Conservation (phyloP, 225 moss, liverwort and hornwort genomes). For the Thuidium tamariscinum region DNA sequence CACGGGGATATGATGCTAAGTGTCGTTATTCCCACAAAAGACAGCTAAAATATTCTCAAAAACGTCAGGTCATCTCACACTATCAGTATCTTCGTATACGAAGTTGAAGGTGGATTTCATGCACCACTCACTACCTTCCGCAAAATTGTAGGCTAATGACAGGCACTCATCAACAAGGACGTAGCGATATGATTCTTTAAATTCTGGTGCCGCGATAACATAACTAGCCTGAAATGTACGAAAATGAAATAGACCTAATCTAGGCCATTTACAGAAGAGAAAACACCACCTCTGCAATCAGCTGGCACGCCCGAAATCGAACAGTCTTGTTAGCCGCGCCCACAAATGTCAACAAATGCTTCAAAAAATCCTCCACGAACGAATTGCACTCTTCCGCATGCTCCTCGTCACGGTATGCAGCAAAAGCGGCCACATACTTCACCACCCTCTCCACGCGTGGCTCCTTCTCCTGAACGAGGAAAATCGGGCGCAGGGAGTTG, state of each 20-base stretch:
- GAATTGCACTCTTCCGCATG: constrained; percentile 52
- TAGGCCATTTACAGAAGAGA: neutral
- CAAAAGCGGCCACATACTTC: constrained; percentile 51
- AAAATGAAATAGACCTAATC: neutral
- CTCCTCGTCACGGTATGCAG: constrained; percentile 55
- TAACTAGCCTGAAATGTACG: neutral
- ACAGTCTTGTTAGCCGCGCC: constrained; percentile 57
- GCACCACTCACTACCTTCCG: neutral
- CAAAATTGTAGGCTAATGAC: neutral
- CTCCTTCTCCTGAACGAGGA: constrained; percentile 58
- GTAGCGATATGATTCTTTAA: neutral
- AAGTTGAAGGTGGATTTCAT: neutral
- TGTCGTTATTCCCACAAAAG: neutral
- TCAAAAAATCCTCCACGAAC: constrained; percentile 66
- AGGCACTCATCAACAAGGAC: neutral
- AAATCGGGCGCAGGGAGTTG: constrained; percentile 55
- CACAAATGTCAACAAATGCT: constrained; percentile 47
- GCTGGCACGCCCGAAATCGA: constrained; percentile 69
- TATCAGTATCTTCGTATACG: neutral
- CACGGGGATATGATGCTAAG: neutral
- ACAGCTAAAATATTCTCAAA: neutral
- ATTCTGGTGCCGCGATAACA: neutral
- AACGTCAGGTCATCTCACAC: neutral
- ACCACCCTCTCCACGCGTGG: constrained; percentile 65
- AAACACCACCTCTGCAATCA: constrained; percentile 62